phyloP scores from a whole-genome alignment of 2,329 filamentous ascomycete species.

The Arthrobotrys megalospora region DNA sequence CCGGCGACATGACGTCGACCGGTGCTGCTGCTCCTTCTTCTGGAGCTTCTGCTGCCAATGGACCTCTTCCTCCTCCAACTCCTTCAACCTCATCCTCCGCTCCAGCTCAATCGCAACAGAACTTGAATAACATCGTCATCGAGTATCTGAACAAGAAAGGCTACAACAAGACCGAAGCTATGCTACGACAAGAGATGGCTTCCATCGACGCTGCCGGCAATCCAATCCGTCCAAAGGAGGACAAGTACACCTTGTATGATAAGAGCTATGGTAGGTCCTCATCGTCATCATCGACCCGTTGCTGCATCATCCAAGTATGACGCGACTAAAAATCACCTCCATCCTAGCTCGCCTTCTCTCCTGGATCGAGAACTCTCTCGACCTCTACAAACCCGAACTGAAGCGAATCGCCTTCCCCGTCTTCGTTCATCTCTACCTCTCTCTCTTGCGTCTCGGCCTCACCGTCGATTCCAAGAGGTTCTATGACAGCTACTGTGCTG shows the following conservation, averaged over 20 bases:
- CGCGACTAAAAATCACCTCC: conserved; percentile 3
- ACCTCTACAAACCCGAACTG: conserved; percentile 96
- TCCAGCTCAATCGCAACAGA: conserved; percentile 25
- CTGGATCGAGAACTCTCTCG: conserved; percentile 92
- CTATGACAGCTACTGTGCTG: conserved; percentile 75
- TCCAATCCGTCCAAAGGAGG: conserved; percentile 77
- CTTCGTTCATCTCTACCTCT: conserved; percentile 92
- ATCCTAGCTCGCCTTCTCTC: conserved; percentile 76
- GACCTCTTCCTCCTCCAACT: conserved; percentile 4
- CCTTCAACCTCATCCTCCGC: conserved; percentile 14
- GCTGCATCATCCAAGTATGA: not conserved
- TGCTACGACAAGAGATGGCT: conserved; percentile 90
- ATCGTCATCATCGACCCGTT: not conserved
- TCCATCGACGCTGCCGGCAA: conserved; percentile 85
- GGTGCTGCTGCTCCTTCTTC: conserved; percentile 36
- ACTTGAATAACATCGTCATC: conserved; percentile 73
- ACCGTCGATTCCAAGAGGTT: conserved; percentile 81
- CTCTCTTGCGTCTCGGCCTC: conserved; percentile 81
- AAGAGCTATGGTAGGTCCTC: conserved; percentile 76
- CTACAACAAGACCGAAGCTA: conserved; percentile 91
- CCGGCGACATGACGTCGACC: conserved; percentile 34
- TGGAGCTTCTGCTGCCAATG: conserved; percentile 36
- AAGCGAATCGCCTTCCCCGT: conserved; percentile 90
- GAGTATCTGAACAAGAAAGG: conserved; percentile 97
- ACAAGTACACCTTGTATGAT: conserved; percentile 81